Conservation (phyloP, 2,329 filamentous ascomycete species). For the Cladophialophora yegresii region DNA sequence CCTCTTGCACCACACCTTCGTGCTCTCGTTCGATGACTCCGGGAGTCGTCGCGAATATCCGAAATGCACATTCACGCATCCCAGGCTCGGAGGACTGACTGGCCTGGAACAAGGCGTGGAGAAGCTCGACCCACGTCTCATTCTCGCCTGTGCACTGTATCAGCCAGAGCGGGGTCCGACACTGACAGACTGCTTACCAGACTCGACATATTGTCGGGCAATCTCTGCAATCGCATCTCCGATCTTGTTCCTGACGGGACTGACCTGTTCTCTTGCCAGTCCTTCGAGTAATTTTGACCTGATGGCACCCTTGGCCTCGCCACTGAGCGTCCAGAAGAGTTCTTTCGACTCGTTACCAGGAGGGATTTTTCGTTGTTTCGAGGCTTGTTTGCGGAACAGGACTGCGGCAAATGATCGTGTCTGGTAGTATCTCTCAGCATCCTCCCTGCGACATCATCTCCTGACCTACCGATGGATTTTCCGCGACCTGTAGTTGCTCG, state of each 20-base stretch:
- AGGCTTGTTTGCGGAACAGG: slow-evolving; percentile 89
- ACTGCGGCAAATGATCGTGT: slow-evolving; percentile 89
- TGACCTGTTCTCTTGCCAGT: slow-evolving; percentile 70
- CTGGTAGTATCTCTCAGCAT: slow-evolving; percentile 51
- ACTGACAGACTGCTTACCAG: slow-evolving; percentile 59
- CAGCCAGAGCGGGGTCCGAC: slow-evolving; percentile 16
- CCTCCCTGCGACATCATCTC: background rate
- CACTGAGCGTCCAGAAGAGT: slow-evolving; percentile 77
- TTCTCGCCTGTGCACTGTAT: slow-evolving; percentile 52
- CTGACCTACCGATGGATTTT: slow-evolving; percentile 67
- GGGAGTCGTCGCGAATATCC: slow-evolving; percentile 92
- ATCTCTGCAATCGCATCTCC: slow-evolving; percentile 97
- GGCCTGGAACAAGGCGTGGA: slow-evolving; percentile 81
- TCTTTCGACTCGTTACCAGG: slow-evolving; percentile 72
- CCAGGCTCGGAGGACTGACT: slow-evolving; percentile 82
- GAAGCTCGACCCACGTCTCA: slow-evolving; percentile 84
- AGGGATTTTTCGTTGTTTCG: slow-evolving; percentile 76
- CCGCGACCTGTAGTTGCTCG: slow-evolving; percentile 82
- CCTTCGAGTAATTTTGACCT: slow-evolving; percentile 79
- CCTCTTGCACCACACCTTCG: slow-evolving; percentile 81
- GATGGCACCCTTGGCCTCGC: slow-evolving; percentile 74
- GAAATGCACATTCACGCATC: slow-evolving; percentile 88
- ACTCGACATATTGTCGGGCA: slow-evolving; percentile 90
- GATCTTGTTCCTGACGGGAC: slow-evolving; percentile 85
- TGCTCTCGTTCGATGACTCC: slow-evolving; percentile 96